Evolutionary conservation across 1,139 yeast genomes (phyloP), one percentile per base, ranked within the genome.

Genomic region (Arxiozyma heterogenica): DNA sequence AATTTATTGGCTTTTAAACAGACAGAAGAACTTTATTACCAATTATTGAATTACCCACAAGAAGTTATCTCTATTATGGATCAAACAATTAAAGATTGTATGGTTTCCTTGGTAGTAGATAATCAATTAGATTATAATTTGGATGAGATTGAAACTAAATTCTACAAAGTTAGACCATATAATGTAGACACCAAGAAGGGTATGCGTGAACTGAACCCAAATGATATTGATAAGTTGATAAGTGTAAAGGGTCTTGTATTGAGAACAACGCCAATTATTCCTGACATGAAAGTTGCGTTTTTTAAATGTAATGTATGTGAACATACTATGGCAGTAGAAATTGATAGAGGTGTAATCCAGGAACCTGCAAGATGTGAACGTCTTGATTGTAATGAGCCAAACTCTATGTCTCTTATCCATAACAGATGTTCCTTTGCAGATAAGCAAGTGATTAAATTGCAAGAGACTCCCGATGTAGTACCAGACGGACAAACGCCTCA

Each of bases 401-500:
- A 88, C 70, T 86, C 97, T 5, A 90, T 94, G 98, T 82, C 86
- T 57, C 75, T 93, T 54, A 80, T 93, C 25, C 98, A 93, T 72
- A 93, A 93, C 68, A 79, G 98, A 63, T 86, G 95, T 39, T 81
- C 89, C 0, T 93, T 93, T 73, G 94, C 95, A 38, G 97, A 93
- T 70, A 93, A 91, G 67, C 99, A 93, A 71, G 93, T 93, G 42
- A 83, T 93, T 59, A 88, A 89, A 65, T 74, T 93, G 49, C 99
- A 93, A 71, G 99, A 93, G 70, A 93, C 98, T 0, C 99, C 98
- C 0, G 98, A 93, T 70, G 77, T 83, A 59, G 96, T 93, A n/a
- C 98, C 98, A 2, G 98, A 89, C 72, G 99, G 99, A 22, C 98
- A 93, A 71, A 93, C 98, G 3, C 98, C 99, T 2, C 98, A 93